Base-by-base conservation (phyloP, 179 eudicot genomes). In the Drosera spatulata region DNA sequence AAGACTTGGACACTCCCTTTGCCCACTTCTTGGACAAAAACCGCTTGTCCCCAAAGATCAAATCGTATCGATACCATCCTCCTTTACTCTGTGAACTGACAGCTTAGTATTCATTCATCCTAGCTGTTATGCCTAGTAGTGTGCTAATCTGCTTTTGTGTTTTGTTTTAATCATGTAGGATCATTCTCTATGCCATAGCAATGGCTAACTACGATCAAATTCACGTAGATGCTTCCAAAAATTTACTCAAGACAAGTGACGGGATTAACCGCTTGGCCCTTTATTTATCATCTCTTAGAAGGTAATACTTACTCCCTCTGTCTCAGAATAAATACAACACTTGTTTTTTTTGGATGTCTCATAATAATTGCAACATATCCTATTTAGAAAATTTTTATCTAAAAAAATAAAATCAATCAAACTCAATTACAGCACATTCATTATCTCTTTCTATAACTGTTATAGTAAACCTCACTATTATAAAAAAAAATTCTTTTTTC, bases 171-270 rank as follows among this genome's bases (percentile, higher is more conserved):
- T 54, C 37, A 71, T 71, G 72, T 67, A 91, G 98, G 95, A 81
- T 82, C 60, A 84, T 88, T 62, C 70, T 91, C 40, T 86, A 88
- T 75, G 85, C 91, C 46, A 88, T 88, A 67, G 91, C 86, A 58
- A 69, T 88, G 86, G 82, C 82, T 49, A 85, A 91, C 74, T 76
- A 82, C 63, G 96, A 88, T 72, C 98, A 91, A 80, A 88, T 80
- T 60, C 73, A 75, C 52, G 6, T 60, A 67, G 84, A 80, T 57
- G 65, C 60, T 53, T 66, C 83, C 62, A 73, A 79, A 64, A 70
- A 73, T 75, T 64, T 82, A 62, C 83, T 91, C 50, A 84, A 66
- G 75, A 88, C 96, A 37, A 81, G 69, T 69, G 91, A 81, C 63
- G 98, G 91, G 59, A 84, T 91, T 50, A 55, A 66, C 46, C 86